These are phyloP conservation scores for Megacollybia marginata DNA, from an alignment of 768 basidiomycete genomes.

Conservation along the genomic window DNA sequence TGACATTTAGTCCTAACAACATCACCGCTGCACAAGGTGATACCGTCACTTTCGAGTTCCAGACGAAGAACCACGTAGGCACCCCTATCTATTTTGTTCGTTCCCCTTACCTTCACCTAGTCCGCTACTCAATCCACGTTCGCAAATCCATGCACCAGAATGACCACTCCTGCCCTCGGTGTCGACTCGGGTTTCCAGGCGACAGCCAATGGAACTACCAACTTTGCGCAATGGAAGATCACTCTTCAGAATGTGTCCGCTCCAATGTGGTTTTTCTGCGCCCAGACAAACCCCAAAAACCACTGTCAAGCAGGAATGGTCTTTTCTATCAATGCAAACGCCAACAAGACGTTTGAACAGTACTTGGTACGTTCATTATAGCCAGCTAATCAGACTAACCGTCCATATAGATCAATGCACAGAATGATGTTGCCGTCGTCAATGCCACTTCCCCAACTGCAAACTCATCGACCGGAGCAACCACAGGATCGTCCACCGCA, in stretches of 20 bases:
- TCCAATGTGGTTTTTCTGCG: slow-evolving; percentile 60
- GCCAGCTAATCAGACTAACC: not conserved
- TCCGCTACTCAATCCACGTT: slow-evolving; percentile 59
- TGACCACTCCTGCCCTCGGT: slow-evolving; percentile 27
- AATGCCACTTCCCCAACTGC: slow-evolving; percentile 15
- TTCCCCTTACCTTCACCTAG: slow-evolving; percentile 16
- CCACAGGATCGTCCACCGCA: slow-evolving; percentile 4
- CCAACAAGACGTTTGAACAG: slow-evolving; percentile 34
- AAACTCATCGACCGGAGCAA: slow-evolving; percentile 4
- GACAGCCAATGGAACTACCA: slow-evolving; percentile 22
- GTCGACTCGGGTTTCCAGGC: slow-evolving; percentile 47
- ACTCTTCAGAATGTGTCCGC: slow-evolving; percentile 35
- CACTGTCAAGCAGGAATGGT: slow-evolving; percentile 33
- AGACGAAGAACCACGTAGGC: slow-evolving; percentile 39
- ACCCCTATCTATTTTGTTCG: not conserved
- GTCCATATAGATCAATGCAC: no score
- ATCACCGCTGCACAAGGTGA: slow-evolving; percentile 39
- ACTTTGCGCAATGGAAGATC: slow-evolving; percentile 37
- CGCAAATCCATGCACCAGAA: slow-evolving; percentile 37
- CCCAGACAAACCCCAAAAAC: slow-evolving; percentile 27
- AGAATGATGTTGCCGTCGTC: no score
- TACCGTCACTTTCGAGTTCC: slow-evolving; percentile 48
- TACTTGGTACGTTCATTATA: slow-evolving; percentile 31
- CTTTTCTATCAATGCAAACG: slow-evolving; percentile 48
- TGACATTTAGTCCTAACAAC: slow-evolving; percentile 26